phyloP scores from a whole-genome alignment of 495 filamentous ascomycete species.

The Chaetomidium leptoderma region DNA sequence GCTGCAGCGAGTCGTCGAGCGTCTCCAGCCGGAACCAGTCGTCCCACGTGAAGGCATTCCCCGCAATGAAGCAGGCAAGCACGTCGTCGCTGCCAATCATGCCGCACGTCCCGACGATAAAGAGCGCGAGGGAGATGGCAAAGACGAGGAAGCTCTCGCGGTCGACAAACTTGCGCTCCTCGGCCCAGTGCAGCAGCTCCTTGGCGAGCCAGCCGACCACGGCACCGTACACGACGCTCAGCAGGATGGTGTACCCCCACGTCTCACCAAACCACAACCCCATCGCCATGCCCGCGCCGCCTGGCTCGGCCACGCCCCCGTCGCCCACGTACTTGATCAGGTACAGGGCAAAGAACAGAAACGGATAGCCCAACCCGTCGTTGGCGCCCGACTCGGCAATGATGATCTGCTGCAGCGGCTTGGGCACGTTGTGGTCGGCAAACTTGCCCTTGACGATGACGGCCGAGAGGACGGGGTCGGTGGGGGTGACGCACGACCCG shows the following conservation, averaged over 20 bases:
- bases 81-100: slow-evolving; percentile 91
- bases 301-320: slow-evolving; percentile 39
- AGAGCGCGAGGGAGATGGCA: slow-evolving; percentile 53
- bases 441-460: slow-evolving; percentile 93
- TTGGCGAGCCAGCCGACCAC: slow-evolving; percentile 76
- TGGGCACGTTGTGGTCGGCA: slow-evolving; percentile 83
- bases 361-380: slow-evolving; percentile 91
- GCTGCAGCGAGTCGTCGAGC: slow-evolving; percentile 81
- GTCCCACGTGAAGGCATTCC: slow-evolving; percentile 85
- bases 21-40: slow-evolving; percentile 93
- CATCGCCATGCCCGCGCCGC: slow-evolving; percentile 66
- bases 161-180: slow-evolving; percentile 78
- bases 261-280: slow-evolving; percentile 84
- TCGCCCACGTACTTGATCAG: slow-evolving; percentile 68
- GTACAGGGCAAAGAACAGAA: slow-evolving; percentile 80
- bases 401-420: slow-evolving; percentile 76
- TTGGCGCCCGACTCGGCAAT: slow-evolving; percentile 89
- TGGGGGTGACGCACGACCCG: slow-evolving; percentile 83
- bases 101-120: slow-evolving; percentile 81
- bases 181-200: slow-evolving; percentile 77
- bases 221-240: slow-evolving; percentile 74
- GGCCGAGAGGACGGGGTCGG: slow-evolving; percentile 85
- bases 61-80: slow-evolving; percentile 88
- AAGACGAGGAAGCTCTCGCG: slow-evolving; percentile 85
- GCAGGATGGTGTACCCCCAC: slow-evolving; percentile 74